A percentile compares a stretch with the other conserved stretches of the same genome.
Conservation (phyloP, 2,329 filamentous ascomycete genomes). For the Fusarium sp. region DNA sequence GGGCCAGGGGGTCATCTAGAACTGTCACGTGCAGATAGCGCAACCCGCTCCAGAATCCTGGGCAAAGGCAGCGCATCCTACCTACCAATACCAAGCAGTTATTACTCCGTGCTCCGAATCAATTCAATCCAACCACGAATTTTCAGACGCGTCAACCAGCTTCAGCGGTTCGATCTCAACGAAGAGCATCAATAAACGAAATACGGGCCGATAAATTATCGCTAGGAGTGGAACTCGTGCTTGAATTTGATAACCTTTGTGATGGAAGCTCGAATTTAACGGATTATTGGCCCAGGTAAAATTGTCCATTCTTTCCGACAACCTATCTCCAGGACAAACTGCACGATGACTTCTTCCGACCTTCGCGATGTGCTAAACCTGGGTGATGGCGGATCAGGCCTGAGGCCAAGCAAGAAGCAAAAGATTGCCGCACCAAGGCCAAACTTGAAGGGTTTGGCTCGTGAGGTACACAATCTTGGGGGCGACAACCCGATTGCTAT, state of each 20-base stretch:
- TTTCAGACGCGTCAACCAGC: conserved; percentile 32
- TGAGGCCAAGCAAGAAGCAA: conserved; percentile 77
- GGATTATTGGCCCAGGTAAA: conserved; percentile 1
- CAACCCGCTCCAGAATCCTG: background rate
- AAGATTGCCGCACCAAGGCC: conserved; percentile 69
- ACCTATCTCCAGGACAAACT: conserved; percentile 21
- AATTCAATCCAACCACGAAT: conserved; percentile 9
- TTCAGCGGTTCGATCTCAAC: conserved; percentile 7
- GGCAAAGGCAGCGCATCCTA: conserved; percentile 7
- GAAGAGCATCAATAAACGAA: conserved; percentile 1
- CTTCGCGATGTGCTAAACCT: conserved; percentile 90
- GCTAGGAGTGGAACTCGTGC: background rate
- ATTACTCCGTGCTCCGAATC: conserved; percentile 6
- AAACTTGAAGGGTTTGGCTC: conserved; percentile 70
- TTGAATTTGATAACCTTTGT: conserved; percentile 27
- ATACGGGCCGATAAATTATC: background rate
- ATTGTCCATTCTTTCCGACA: background rate
- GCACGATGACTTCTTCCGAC: conserved; percentile 77
- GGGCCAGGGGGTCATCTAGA: conserved; percentile 41
- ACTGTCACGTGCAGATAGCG: conserved; percentile 49
- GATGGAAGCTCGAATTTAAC: conserved; percentile 35
- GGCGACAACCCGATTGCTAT: conserved; percentile 74
- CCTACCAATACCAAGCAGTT: too few species aligned
- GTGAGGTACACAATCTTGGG: conserved; percentile 72
- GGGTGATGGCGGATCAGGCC: conserved; percentile 63